phyloP scores from a whole-genome alignment of 208 protist genomes.

The Leptomonas pyrrhocoris region DNA sequence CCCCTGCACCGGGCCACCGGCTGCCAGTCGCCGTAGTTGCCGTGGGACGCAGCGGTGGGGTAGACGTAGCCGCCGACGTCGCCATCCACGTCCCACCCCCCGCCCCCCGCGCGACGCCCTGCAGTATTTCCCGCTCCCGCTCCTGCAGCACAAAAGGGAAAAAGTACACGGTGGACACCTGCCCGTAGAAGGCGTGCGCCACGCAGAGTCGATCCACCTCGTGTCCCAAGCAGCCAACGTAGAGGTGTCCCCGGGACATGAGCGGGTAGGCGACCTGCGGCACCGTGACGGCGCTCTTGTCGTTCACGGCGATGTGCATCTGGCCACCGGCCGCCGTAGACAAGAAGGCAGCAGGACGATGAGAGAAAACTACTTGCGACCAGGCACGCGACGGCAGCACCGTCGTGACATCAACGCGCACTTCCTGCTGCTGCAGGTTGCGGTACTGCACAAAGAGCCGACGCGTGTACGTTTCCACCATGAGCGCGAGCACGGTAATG shows the following conservation, averaged over 20 bases:
- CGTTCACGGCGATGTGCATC: conserved; percentile 60
- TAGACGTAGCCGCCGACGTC: conserved; percentile 4
- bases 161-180: conserved; percentile 71
- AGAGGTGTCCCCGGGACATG: conserved; percentile 52
- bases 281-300: conserved; percentile 32
- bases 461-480: conserved; percentile 29
- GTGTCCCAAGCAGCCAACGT: conserved; percentile 60
- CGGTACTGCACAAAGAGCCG: conserved; percentile 37
- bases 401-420: conserved; percentile 23
- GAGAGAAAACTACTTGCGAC: conserved; percentile 28
- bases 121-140: conserved; percentile 35
- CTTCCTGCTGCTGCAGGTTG: conserved; percentile 34
- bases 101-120: conserved; percentile 3
- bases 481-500: conserved; percentile 32
- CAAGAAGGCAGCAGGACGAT: conserved; percentile 27
- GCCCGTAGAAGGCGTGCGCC: conserved; percentile 59
- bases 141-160: conserved; percentile 48
- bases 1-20: neutral
- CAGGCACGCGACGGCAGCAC: conserved; percentile 29
- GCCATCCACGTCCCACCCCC: conserved; percentile 15
- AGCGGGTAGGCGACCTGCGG: conserved; percentile 52
- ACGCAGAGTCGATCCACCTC: conserved; percentile 57
- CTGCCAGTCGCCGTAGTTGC: neutral
- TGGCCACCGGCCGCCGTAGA: conserved; percentile 32
- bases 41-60: conserved; percentile 5